phyloP scores from a whole-genome alignment of 129 eudicot species.

The Flaveria bidentis region DNA sequence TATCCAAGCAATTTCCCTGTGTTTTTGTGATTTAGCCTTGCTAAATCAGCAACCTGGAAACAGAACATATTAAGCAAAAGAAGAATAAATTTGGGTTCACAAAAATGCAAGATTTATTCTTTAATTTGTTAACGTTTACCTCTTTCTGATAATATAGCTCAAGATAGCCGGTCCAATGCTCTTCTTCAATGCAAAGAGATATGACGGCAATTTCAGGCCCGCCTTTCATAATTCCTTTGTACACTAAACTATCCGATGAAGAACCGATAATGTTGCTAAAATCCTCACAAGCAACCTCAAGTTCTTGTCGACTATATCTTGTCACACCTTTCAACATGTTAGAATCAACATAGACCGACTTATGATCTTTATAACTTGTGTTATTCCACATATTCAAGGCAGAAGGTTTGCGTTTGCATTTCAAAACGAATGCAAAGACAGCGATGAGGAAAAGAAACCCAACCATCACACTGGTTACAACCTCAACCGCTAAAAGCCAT shows the following conservation, averaged over 20 bases:
- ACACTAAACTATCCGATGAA: constrained; percentile 79
- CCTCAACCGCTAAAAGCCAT: constrained; percentile 71
- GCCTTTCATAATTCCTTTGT: constrained; percentile 80
- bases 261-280: constrained; percentile 97
- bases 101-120: neutral
- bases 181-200: constrained; percentile 87
- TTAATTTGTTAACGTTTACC: constrained; percentile 38
- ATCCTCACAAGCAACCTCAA: constrained; percentile 97
- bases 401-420: constrained; percentile 62
- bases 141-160: constrained; percentile 93
- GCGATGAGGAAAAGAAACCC: constrained; percentile 54
- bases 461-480: constrained; percentile 66
- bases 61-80: constrained; percentile 3
- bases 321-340: constrained; percentile 67
- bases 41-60: constrained; percentile 84
- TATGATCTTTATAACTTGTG: constrained; percentile 51
- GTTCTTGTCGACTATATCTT: constrained; percentile 74
- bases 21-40: constrained; percentile 78
- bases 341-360: constrained; percentile 61
- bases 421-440: constrained; percentile 38
- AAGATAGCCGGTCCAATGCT: constrained; percentile 83
- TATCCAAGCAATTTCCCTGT: constrained; percentile 81
- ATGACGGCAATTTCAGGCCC: constrained; percentile 96
- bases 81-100: neutral
- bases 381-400: constrained; percentile 68